phyloP scores from a whole-genome alignment of 2,329 filamentous ascomycete genomes.

The Alternaria triticimaculans region DNA sequence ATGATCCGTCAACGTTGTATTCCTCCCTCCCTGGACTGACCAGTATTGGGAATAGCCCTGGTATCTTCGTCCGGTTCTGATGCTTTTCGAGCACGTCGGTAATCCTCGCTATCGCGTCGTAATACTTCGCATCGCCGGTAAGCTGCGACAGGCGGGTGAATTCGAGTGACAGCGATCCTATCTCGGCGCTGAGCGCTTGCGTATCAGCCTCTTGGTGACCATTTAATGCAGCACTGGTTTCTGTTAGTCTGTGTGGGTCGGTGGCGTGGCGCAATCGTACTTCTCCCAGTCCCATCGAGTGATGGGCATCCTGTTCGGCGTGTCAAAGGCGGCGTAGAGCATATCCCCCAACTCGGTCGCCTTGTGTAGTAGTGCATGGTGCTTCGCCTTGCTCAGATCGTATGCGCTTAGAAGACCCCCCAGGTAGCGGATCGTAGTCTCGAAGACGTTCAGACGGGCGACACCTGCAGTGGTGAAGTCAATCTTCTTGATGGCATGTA shows the following conservation, averaged over 20 bases:
- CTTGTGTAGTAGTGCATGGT: slow-evolving; percentile 48
- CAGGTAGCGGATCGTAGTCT: slow-evolving; percentile 51
- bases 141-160: slow-evolving; percentile 50
- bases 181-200: slow-evolving; percentile 44
- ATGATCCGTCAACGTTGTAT: slow-evolving; percentile 45
- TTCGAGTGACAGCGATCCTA: slow-evolving; percentile 48
- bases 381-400: slow-evolving; percentile 44
- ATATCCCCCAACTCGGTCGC: slow-evolving; percentile 53
- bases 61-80: slow-evolving; percentile 46
- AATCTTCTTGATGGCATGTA: slow-evolving; percentile 58
- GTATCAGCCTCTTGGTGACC: slow-evolving; percentile 38
- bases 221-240: slow-evolving; percentile 34
- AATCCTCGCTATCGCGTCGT: slow-evolving; percentile 48
- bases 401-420: slow-evolving; percentile 49
- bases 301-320: slow-evolving; percentile 51
- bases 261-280: slow-evolving; percentile 20
- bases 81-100: slow-evolving; percentile 41
- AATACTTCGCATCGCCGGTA: slow-evolving; percentile 48
- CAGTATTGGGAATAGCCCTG: slow-evolving; percentile 47
- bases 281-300: slow-evolving; percentile 50
- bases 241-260: slow-evolving; percentile 20
- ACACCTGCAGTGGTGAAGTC: slow-evolving; percentile 59
- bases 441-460: slow-evolving; percentile 47
- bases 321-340: slow-evolving; percentile 54
- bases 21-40: slow-evolving; percentile 41